A percentile compares a stretch with the other conserved stretches of the same genome.
phyloP scores from a whole-genome alignment of 2,329 filamentous ascomycete species.

The Colletotrichum eremochloae region DNA sequence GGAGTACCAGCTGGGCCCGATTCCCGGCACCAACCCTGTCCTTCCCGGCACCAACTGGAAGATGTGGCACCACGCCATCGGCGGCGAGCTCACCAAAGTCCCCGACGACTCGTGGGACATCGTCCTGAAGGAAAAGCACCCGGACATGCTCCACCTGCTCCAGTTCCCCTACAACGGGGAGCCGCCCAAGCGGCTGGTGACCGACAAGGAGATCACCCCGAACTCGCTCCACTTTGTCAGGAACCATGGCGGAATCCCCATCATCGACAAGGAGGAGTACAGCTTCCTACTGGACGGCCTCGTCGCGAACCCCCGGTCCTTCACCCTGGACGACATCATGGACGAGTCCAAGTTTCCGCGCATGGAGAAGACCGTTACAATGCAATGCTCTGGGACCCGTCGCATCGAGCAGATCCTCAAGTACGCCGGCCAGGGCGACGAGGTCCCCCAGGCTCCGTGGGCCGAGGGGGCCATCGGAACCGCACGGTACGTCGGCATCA shows the following conservation, averaged over 20 bases:
- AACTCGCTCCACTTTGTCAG: conserved; percentile 74
- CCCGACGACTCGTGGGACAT: conserved; percentile 71
- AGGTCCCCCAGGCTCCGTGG: conserved; percentile 69
- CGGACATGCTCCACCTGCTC: conserved; percentile 72
- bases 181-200: conserved; percentile 69
- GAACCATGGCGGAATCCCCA: conserved; percentile 79
- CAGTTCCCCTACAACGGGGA: conserved; percentile 76
- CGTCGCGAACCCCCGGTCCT: conserved; percentile 68
- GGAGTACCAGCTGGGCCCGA: conserved; percentile 68
- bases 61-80: conserved; percentile 66
- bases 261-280: conserved; percentile 70
- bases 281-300: conserved; percentile 70
- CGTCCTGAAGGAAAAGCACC: conserved; percentile 69
- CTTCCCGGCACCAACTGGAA: conserved; percentile 70
- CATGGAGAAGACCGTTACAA: conserved; percentile 68
- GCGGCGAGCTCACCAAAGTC: conserved; percentile 56
- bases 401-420: conserved; percentile 76
- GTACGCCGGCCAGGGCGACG: conserved; percentile 77
- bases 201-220: conserved; percentile 68
- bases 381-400: conserved; percentile 78
- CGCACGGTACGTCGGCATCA: conserved; percentile 72
- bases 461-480: conserved; percentile 78
- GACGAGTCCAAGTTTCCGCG: conserved; percentile 72
- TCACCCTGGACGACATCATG: conserved; percentile 71
- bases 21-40: conserved; percentile 70